These are phyloP conservation scores for Calonectria multiphialidica DNA, from an alignment of 2,329 filamentous ascomycete species.

Conservation along the genomic window DNA sequence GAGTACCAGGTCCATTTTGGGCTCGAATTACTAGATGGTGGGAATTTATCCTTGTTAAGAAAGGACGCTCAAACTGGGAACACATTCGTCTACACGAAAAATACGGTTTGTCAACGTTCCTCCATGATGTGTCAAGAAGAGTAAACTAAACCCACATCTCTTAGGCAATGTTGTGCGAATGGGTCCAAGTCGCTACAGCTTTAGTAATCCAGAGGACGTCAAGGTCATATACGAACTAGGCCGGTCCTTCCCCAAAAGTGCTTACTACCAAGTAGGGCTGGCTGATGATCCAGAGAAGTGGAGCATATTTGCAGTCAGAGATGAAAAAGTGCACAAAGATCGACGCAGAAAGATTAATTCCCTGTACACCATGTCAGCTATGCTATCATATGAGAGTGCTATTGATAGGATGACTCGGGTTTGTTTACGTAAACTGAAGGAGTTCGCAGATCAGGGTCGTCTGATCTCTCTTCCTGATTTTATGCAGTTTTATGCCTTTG, in stretches of 20 bases:
- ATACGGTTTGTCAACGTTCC: background rate
- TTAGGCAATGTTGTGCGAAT: background rate
- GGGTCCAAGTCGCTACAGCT: background rate
- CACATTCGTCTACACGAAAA: background rate
- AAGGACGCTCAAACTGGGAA: background rate
- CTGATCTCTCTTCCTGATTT: background rate
- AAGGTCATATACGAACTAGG: background rate
- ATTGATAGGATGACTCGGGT: background rate
- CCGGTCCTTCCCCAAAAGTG: background rate
- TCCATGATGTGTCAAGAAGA: too few species aligned
- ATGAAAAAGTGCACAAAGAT: background rate
- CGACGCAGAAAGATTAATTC: background rate
- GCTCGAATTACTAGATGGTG: background rate
- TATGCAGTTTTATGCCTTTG: slow-evolving; percentile 32
- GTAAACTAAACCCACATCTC: background rate
- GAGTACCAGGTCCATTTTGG: background rate
- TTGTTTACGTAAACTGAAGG: background rate
- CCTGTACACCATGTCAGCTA: background rate
- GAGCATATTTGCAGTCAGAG: background rate
- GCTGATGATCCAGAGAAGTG: background rate
- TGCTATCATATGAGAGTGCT: background rate
- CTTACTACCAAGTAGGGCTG: background rate
- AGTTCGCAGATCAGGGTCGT: background rate
- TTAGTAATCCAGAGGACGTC: background rate
- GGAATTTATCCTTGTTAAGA: background rate